A percentile compares a stretch with the other conserved stretches of the same genome.
Evolutionary conservation across 108 stramenopile genomes (phyloP).

Genomic region (Craspedostauros australis): DNA sequence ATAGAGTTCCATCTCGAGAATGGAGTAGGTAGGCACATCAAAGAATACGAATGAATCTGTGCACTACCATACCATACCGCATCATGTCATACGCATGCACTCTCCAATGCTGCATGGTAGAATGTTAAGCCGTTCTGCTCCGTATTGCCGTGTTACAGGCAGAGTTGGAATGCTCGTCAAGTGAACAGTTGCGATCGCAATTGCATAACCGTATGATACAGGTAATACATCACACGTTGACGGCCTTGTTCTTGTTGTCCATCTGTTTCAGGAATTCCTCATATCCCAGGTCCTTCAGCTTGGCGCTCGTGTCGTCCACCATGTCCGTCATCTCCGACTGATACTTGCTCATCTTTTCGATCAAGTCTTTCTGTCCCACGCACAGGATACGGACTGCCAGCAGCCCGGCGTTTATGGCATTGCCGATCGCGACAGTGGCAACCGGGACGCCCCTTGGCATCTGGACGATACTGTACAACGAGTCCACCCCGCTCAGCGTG

Average conservation of each 20-base stretch:
- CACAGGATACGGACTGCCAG: slow-evolving; percentile 92
- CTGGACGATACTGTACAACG: slow-evolving; percentile 95
- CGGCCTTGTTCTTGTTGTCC: slow-evolving; percentile 73
- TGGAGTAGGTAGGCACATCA: too few relatives aligned
- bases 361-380: slow-evolving; percentile 60
- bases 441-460: slow-evolving; percentile 99
- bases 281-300: slow-evolving; percentile 57
- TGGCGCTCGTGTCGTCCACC: slow-evolving; percentile 61
- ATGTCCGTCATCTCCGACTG: slow-evolving; percentile 71
- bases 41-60: too few relatives aligned
- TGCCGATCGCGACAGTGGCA: slow-evolving; percentile 99
- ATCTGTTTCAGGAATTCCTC: slow-evolving; percentile 78
- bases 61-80: too few relatives aligned
- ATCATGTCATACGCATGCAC: too few relatives aligned
- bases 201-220: not conserved
- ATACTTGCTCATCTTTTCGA: slow-evolving; percentile 75
- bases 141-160: not conserved
- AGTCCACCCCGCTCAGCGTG: slow-evolving; percentile 95
- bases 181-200: too few relatives aligned
- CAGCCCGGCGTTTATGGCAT: slow-evolving; percentile 95
- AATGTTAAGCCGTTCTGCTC: too few relatives aligned
- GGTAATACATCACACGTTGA: slow-evolving; percentile 58
- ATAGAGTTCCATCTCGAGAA: too few relatives aligned
- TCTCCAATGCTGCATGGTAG: too few relatives aligned
- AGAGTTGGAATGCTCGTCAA: too few relatives aligned